Base-by-base conservation (phyloP, 805 yeast genomes). In the Cyberlindnera nakhonratchasimensis region DNA sequence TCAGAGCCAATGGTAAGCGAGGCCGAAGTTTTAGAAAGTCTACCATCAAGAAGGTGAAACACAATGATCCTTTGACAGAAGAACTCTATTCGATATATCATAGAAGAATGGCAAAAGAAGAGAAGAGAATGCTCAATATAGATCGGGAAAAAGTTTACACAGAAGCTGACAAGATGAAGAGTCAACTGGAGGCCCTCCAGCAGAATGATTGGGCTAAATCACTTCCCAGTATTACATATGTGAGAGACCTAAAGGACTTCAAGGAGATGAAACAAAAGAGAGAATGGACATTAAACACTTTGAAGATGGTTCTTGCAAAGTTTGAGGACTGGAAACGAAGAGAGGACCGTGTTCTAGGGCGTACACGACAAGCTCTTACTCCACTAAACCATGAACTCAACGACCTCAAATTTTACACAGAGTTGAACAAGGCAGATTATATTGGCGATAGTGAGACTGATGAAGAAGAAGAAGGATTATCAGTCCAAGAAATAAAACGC, bases 91-190 rank as follows among this genome's bases (percentile, higher is more conserved):
- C 58, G 23, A 46, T 64, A 10, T 74, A 73, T 52, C 87, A 83
- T 60, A 66, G 70, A 30, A 65, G 77, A 19, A 75, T 81, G 77
- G 82, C 75, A 51, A 75, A 76, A 40, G 82, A 80, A 38, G 93
- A 84, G 59, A 74, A 74, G 52, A 69, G 73, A 30, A 78, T 81
- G 73, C 26, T 50, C 23, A 58, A 58, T 38, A 63, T 72, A 5
- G 93, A 85, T 50, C 64, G 76, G n/a, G 72, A 69, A 34, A 68
- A 72, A 45, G 66, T 79, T 28, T 56, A 70, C 31, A 56, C 66
- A 5, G 90, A 84, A 50, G 73, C 75, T 25, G 85, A 80, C 46
- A 72, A 67, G 34, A 55, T 70, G 48, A 48, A 40, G 17, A 33
- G 48, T 14, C 72, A 79, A 35, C 61, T 67, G 18, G 68, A 70